Conservation (phyloP, 148 eudicot genomes). For the Spergularia bocconei region DNA sequence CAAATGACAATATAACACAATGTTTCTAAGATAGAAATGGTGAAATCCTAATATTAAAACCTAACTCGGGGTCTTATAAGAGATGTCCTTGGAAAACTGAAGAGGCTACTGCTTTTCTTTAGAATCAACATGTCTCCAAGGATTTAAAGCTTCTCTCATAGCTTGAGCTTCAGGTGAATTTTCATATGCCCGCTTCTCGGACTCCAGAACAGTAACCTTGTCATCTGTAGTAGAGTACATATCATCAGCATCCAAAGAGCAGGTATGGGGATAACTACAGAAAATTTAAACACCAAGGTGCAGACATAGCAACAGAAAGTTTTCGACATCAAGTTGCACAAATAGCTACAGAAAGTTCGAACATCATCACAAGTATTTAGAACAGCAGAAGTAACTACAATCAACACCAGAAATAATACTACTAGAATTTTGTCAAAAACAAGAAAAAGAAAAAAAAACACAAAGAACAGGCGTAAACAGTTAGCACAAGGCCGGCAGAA, state of each 20-base stretch:
- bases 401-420: too few relatives aligned
- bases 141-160: constrained; percentile 82
- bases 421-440: too few relatives aligned
- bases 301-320: background rate
- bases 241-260: constrained; percentile 4
- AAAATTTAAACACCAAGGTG: background rate
- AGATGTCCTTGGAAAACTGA: background rate
- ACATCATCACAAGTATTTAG: background rate
- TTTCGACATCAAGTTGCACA: too few relatives aligned
- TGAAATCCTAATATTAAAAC: too few relatives aligned
- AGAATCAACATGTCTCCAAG: constrained; percentile 63
- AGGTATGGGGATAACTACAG: background rate
- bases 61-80: too few relatives aligned
- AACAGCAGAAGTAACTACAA: too few relatives aligned
- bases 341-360: background rate
- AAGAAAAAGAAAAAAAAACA: too few relatives aligned
- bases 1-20: too few relatives aligned
- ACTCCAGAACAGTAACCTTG: constrained; percentile 77
- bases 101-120: constrained; percentile 22
- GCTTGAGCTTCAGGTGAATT: constrained; percentile 84
- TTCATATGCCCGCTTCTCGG: constrained; percentile 88
- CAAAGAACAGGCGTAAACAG: too few relatives aligned
- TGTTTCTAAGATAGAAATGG: too few relatives aligned
- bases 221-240: constrained; percentile 52
- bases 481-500: too few relatives aligned